phyloP scores from a whole-genome alignment of 208 protist species.

The Novymonas esmeraldas region DNA sequence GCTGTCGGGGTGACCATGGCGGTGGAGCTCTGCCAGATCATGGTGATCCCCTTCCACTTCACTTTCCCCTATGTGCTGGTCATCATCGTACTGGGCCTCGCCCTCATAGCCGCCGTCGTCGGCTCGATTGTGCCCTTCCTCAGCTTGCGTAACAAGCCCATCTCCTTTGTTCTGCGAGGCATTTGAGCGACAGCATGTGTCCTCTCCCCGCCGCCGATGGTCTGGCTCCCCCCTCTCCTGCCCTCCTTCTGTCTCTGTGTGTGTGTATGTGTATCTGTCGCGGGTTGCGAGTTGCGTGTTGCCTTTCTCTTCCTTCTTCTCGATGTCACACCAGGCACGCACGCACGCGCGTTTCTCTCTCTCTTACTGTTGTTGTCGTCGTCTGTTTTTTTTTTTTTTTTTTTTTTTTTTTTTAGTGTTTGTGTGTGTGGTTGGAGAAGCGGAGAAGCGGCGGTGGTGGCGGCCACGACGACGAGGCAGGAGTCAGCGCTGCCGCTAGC shows the following conservation, averaged over 20 bases:
- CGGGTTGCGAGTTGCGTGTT: not conserved
- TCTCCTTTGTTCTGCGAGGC: constrained; percentile 77
- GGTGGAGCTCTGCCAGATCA: constrained; percentile 87
- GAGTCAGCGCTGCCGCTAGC: too few relatives aligned
- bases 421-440: not conserved
- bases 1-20: constrained; percentile 83
- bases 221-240: not conserved
- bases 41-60: constrained; percentile 90
- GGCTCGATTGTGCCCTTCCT: constrained; percentile 86
- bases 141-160: constrained; percentile 64
- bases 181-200: constrained; percentile 10
- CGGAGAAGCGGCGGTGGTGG: not conserved
- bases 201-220: too few relatives aligned
- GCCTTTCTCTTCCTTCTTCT: not conserved
- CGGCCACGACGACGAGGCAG: too few relatives aligned
- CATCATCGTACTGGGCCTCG: constrained; percentile 67
- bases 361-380: not conserved
- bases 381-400: not conserved
- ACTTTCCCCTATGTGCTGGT: constrained; percentile 90
- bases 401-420: not conserved
- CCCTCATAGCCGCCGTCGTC: constrained; percentile 82
- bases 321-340: not conserved
- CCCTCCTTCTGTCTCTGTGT: not conserved
- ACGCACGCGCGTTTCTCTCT: not conserved
- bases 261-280: constrained; percentile 1